Conservation (phyloP, 1,284 basidiomycete genomes). For the Ustilago nuda region DNA sequence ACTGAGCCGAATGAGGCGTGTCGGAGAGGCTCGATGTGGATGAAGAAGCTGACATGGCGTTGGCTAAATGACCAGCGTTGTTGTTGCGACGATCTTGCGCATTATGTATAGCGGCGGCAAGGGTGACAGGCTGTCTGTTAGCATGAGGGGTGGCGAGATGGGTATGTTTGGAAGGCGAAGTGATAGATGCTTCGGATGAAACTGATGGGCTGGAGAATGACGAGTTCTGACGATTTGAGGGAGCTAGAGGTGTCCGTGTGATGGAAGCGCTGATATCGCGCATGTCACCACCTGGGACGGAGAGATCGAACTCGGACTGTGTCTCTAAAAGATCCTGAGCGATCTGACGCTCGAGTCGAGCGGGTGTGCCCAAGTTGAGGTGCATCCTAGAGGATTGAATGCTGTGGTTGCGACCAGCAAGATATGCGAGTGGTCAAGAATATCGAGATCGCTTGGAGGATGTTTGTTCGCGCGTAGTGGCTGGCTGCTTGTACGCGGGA, state of each 20-base stretch:
- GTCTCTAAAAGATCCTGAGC: constrained; percentile 49
- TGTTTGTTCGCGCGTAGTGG: background rate
- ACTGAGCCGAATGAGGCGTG: constrained; percentile 25
- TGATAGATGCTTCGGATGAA: constrained; percentile 30
- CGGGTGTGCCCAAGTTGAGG: constrained; percentile 49
- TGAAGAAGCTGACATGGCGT: constrained; percentile 29
- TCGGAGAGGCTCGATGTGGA: constrained; percentile 38
- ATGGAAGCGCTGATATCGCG: constrained; percentile 45
- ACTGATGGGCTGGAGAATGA: constrained; percentile 50
- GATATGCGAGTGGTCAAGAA: background rate
- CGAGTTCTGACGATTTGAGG: constrained; percentile 41
- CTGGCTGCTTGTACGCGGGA: background rate
- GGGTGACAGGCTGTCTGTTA: constrained; percentile 18
- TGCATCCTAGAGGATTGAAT: constrained; percentile 24
- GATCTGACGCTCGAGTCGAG: constrained; percentile 54
- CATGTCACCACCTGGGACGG: constrained; percentile 37
- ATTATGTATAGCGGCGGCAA: constrained; percentile 39
- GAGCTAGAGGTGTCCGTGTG: constrained; percentile 30
- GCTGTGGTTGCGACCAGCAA: background rate
- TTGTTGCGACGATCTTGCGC: constrained; percentile 3
- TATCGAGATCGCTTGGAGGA: background rate
- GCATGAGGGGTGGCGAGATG: constrained; percentile 30
- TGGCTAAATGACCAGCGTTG: background rate
- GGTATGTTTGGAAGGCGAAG: constrained; percentile 28
- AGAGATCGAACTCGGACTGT: constrained; percentile 54